These are phyloP conservation scores for Candida arabinofermentans DNA, from an alignment of 805 yeast species.

Conservation along the genomic window DNA sequence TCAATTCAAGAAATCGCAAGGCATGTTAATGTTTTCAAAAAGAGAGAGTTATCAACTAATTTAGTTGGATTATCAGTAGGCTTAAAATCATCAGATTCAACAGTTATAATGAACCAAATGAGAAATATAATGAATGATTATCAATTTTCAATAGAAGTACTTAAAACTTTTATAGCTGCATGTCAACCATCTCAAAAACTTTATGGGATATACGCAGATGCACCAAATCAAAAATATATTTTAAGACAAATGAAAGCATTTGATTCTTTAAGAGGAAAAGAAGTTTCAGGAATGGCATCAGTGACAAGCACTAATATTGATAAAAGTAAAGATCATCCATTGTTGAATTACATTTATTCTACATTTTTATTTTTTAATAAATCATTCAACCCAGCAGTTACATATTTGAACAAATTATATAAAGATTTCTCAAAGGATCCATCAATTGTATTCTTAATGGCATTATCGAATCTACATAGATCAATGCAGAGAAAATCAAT, in stretches of 20 bases:
- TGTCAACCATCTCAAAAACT: constrained; percentile 22
- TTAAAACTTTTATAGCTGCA: constrained; percentile 63
- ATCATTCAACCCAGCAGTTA: constrained; percentile 78
- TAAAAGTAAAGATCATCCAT: constrained; percentile 53
- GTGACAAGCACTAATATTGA: constrained; percentile 52
- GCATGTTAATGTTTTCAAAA: constrained; percentile 73
- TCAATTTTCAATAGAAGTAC: constrained; percentile 71
- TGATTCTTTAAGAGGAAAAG: constrained; percentile 59
- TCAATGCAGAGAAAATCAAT: constrained; percentile 87
- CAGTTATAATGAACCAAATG: constrained; percentile 50
- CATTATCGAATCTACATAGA: constrained; percentile 79
- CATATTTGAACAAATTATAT: constrained; percentile 70
- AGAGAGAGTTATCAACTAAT: constrained; percentile 54
- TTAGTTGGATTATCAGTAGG: constrained; percentile 65
- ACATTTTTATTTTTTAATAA: constrained; percentile 75
- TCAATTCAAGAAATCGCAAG: constrained; percentile 70
- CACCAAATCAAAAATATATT: constrained; percentile 86
- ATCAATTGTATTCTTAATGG: constrained; percentile 67
- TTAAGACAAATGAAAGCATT: constrained; percentile 86
- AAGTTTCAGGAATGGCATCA: constrained; percentile 76
- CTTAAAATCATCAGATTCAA: constrained; percentile 42
- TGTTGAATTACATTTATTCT: constrained; percentile 64
- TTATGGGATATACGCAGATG: constrained; percentile 49
- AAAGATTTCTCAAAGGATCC: constrained; percentile 70
- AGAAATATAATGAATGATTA: constrained; percentile 61